phyloP scores from a whole-genome alignment of 1,284 basidiomycete genomes.

The Puccinia hordei region DNA sequence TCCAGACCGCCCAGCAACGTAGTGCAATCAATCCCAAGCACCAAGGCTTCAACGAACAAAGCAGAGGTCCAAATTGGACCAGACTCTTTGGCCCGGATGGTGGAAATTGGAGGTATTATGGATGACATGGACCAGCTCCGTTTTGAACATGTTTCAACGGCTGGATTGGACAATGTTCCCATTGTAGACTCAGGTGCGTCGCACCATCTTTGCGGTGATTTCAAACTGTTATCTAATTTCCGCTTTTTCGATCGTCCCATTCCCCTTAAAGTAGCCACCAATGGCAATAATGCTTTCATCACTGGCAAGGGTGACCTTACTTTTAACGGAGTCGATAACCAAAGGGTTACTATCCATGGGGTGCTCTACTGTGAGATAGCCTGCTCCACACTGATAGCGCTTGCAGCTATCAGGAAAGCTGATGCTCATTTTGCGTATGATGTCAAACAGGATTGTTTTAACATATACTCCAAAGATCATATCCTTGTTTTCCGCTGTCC shows the following conservation, averaged over 20 bases:
- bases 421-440: not conserved
- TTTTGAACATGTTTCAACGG: not conserved
- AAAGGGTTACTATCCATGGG: not conserved
- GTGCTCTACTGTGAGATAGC: conserved; percentile 10
- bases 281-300: not conserved
- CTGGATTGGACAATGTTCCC: not conserved
- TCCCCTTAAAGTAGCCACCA: not conserved
- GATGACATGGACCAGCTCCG: not conserved
- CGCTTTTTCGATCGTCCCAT: not conserved
- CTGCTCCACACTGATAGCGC: not conserved
- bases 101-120: not conserved
- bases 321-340: not conserved
- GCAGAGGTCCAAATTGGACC: not conserved
- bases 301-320: not conserved
- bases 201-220: not conserved
- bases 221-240: not conserved
- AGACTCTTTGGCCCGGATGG: not conserved
- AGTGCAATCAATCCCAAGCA: too few relatives aligned
- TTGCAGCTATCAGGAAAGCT: not conserved
- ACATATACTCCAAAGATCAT: not conserved
- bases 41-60: not conserved
- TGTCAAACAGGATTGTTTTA: not conserved
- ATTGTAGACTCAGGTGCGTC: not conserved
- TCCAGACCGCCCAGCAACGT: not conserved
- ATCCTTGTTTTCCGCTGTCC: not conserved